phyloP scores from a whole-genome alignment of 2,329 filamentous ascomycete genomes.

The Neospermospora avenae region DNA sequence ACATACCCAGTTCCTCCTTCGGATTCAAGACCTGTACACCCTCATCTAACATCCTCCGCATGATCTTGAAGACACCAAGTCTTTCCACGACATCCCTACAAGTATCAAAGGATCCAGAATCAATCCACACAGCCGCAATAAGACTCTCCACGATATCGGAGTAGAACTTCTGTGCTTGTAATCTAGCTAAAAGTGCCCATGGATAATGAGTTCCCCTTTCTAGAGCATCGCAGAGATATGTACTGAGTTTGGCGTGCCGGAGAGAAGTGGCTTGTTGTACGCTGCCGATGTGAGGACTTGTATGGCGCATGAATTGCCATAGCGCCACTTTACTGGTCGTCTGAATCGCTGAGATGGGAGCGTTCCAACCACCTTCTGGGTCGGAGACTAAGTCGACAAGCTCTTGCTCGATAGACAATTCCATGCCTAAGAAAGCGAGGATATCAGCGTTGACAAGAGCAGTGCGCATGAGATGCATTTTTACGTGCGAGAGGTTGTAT shows the following conservation, averaged over 20 bases:
- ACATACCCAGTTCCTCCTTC: slow-evolving; percentile 64
- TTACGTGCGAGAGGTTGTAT: slow-evolving; percentile 47
- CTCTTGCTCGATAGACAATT: slow-evolving; percentile 42
- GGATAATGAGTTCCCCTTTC: slow-evolving; percentile 58
- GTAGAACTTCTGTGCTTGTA: slow-evolving; percentile 72
- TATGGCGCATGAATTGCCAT: slow-evolving; percentile 68
- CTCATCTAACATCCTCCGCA: slow-evolving; percentile 59
- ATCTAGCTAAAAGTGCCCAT: slow-evolving; percentile 66
- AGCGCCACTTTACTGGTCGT: slow-evolving; percentile 37
- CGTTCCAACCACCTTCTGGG: neutral
- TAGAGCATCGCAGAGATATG: slow-evolving; percentile 49
- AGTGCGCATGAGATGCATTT: slow-evolving; percentile 75
- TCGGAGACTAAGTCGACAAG: slow-evolving; percentile 20
- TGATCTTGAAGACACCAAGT: slow-evolving; percentile 61
- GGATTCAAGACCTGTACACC: slow-evolving; percentile 57
- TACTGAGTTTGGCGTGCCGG: slow-evolving; percentile 41
- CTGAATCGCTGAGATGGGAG: slow-evolving; percentile 8
- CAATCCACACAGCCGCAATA: slow-evolving; percentile 80
- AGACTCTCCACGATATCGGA: slow-evolving; percentile 81
- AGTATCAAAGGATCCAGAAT: slow-evolving; percentile 59
- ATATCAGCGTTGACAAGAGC: slow-evolving; percentile 78
- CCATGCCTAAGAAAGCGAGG: slow-evolving; percentile 72
- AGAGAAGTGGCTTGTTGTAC: slow-evolving; percentile 38
- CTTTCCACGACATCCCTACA: slow-evolving; percentile 60
- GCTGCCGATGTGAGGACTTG: slow-evolving; percentile 44